Evolutionary conservation across 148 eudicot genomes (phyloP), one percentile per base, ranked within the genome.

Genomic region (Silene conica): DNA sequence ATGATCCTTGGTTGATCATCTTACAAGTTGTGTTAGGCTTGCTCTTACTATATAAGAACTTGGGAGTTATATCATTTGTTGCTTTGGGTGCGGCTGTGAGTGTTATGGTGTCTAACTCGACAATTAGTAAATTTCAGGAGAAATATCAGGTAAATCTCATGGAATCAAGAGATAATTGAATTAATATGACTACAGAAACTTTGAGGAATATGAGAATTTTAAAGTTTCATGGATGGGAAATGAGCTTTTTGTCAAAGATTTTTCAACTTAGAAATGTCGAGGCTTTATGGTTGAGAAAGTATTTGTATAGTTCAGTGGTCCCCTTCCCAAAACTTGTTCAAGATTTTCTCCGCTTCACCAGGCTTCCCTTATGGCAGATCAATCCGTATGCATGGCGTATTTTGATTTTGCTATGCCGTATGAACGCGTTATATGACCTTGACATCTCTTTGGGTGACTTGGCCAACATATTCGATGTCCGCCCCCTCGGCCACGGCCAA

Each of bases 171-270:
- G 89, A 86, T 76, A 62, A 60, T 54, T 73, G 89, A 70, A 86
- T 84, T 84, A 84, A 84, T 54, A 77, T 85, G 14, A 86, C 86
- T 1, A 73, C 87, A 5, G 89, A 86, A 70, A 77, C 79, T 38
- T 78, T 86, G 64, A 78, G 80, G 74, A 84, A 82, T 55, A 82
- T 86, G 84, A 82, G 85, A 62, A 78, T 84, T 60, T 82, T 86
- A 54, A 86, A 86, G 79, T 82, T 86, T 71, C 87, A 86, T 52
- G 85, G 82, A 12, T 86, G 89, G 89, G 87, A 86, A 74, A 72
- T 76, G 80, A 80, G 77, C 63, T 86, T 86, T 43, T 80, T 86
- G 65, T 74, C 82, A 2, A 86, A 79, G 74, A 82, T 86, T 69
- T 38, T 57, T 6, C 73, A 76, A 26, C 77, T 82, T 38, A 78